Evolutionary conservation across 78 protist genomes (phyloP).

Genomic region (Dictyostelium intermedium): DNA sequence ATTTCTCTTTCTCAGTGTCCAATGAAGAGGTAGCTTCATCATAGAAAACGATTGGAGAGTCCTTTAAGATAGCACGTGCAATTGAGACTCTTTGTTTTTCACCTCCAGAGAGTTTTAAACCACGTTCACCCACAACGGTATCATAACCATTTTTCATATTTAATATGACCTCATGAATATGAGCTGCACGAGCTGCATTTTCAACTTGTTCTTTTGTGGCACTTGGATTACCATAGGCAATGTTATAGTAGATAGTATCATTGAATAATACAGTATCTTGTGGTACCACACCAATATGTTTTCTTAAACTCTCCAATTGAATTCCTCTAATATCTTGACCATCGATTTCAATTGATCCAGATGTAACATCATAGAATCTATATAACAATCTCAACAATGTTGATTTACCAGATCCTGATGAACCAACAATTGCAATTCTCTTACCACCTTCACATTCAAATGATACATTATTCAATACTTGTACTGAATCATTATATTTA

Average conservation of each 20-base stretch:
- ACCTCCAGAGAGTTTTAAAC: conserved; percentile 56
- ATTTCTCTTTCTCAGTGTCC: conserved; percentile 92
- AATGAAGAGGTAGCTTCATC: conserved; percentile 95
- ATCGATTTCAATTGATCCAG: conserved; percentile 91
- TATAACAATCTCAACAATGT: conserved; percentile 89
- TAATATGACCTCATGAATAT: conserved; percentile 85
- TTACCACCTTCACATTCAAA: conserved; percentile 87
- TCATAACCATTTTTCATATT: conserved; percentile 85
- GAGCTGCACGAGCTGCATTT: conserved; percentile 86
- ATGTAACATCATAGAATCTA: conserved; percentile 87
- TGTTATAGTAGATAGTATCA: conserved; percentile 90
- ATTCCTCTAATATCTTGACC: conserved; percentile 86
- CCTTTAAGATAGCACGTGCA: conserved; percentile 50
- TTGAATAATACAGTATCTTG: conserved; percentile 95
- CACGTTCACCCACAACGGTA: conserved; percentile 91
- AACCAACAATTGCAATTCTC: conserved; percentile 94
- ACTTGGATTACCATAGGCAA: conserved; percentile 84
- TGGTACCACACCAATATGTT: conserved; percentile 89
- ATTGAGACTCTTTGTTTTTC: conserved; percentile 50
- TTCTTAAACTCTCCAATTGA: conserved; percentile 68
- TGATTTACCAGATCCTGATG: conserved; percentile 95
- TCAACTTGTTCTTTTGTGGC: conserved; percentile 73
- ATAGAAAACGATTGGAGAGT: conserved; percentile 69
- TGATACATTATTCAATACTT: conserved; percentile 76
- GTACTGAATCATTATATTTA: conserved; percentile 60